Evolutionary conservation across 768 basidiomycete genomes (phyloP), one percentile per base, ranked within the genome.

Genomic region (Russula earlei): DNA sequence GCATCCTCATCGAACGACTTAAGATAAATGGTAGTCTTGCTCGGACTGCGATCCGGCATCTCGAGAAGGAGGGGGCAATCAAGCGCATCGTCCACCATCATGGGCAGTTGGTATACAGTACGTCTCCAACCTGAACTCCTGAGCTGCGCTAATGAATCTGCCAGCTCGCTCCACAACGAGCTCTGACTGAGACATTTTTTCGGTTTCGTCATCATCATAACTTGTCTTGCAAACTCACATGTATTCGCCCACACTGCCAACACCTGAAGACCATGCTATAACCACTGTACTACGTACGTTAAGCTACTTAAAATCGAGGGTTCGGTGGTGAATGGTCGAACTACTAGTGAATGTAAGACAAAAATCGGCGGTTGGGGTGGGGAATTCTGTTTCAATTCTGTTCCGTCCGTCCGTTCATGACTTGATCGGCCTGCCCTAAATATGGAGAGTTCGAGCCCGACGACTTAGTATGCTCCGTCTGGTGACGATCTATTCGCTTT

Each of bases 21-120:
- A 98, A 97, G 71, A 79, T 99, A 72, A 94, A 94, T 72, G 96
- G 96, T 60, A 87, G 85, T 65, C 77, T 99, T 68, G 95, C 96
- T 49, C 88, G 94, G 54, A 69, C 87, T 62, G 91, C 91, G 50
- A 96, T 98, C 72, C 78, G 77, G 64, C 90, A 94, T 75, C 73
- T 98, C 73, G 89, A 91, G 81, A 89, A 83, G 76, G 92, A 97
- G 66, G 90, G 89, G 57, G 75, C 81, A 69, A 98, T 99, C 74
- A 97, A 95, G 79, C 81, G 83, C 64, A 91, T 99, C 65, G 90
- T 98, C 62, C 96, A 97, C 77, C 92, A 95, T 79, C 86, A 86
- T 62, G 77, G 80, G 57, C 95, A 99, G 74, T 76, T 93, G 69
- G 83, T 99, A 67, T 98, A 97, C 87, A 97, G 91, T 92, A 68